A percentile compares a stretch with the other conserved stretches of the same genome.
Conservation (phyloP, 129 eudicot genomes). For the Pittosporum tobira region DNA sequence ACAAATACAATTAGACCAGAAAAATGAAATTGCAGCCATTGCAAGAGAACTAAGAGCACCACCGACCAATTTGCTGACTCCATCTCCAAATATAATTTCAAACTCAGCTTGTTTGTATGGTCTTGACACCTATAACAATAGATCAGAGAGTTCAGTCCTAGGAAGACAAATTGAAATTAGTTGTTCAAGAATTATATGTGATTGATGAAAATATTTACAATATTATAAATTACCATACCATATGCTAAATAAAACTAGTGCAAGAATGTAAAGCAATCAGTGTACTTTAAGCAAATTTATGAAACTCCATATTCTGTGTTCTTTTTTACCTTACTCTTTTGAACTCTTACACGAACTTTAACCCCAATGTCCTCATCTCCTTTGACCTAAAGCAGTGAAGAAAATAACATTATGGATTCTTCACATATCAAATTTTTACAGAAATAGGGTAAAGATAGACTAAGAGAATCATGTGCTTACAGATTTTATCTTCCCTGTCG, state of each 20-base stretch:
- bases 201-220: too few relatives aligned
- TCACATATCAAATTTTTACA: background rate
- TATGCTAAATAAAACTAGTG: background rate
- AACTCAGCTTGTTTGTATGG: slow-evolving; percentile 99
- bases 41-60: slow-evolving; percentile 1
- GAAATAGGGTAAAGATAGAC: background rate
- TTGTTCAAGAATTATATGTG: background rate
- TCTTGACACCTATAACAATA: slow-evolving; percentile 65
- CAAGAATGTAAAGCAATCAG: background rate
- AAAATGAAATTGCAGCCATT: background rate
- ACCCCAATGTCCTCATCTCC: slow-evolving; percentile 96
- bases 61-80: slow-evolving; percentile 83
- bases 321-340: slow-evolving; percentile 86
- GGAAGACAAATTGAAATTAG: too few relatives aligned
- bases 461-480: slow-evolving; percentile 44
- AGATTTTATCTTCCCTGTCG: slow-evolving; percentile 96
- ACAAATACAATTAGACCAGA: slow-evolving; percentile 15
- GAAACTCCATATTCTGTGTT: background rate
- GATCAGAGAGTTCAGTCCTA: background rate
- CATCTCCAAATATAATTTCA: slow-evolving; percentile 94
- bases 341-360: slow-evolving; percentile 97
- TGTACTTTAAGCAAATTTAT: background rate
- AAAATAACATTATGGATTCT: background rate
- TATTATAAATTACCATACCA: too few relatives aligned
- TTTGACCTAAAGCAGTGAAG: slow-evolving; percentile 47